phyloP scores from a whole-genome alignment of 345 rosid species.

The Trapa incisa region DNA sequence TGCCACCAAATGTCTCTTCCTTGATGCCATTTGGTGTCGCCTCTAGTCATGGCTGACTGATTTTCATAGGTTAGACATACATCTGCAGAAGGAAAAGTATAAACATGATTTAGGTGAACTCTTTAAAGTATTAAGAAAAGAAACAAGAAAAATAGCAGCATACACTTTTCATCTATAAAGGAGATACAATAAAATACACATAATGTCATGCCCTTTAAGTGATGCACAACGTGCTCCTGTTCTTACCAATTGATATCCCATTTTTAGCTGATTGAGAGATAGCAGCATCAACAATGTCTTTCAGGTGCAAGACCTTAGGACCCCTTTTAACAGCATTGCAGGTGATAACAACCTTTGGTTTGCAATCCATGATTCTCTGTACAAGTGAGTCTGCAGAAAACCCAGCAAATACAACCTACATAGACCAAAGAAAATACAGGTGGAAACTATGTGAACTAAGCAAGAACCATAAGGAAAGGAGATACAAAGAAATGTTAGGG shows the following conservation, averaged over 20 bases:
- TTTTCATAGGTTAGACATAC: slow-evolving; percentile 79
- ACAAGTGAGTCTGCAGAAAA: slow-evolving; percentile 89
- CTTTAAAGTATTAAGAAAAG: neutral
- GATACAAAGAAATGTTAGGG: neutral
- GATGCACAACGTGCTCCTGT: neutral
- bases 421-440: slow-evolving; percentile 6
- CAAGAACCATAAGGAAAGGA: neutral
- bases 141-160: neutral
- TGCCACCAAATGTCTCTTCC: slow-evolving; percentile 97
- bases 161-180: neutral
- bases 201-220: neutral
- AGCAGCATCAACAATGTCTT: slow-evolving; percentile 89
- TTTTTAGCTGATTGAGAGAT: slow-evolving; percentile 45
- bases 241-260: slow-evolving; percentile 68
- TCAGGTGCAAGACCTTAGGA: slow-evolving; percentile 67
- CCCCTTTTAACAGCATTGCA: slow-evolving; percentile 98
- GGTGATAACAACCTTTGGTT: slow-evolving; percentile 71
- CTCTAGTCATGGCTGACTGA: slow-evolving; percentile 50
- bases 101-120: neutral
- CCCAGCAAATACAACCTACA: slow-evolving; percentile 94
- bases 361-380: slow-evolving; percentile 87
- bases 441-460: neutral
- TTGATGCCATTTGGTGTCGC: slow-evolving; percentile 69
- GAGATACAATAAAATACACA: neutral
- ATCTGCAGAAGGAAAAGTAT: slow-evolving; percentile 26